Base-by-base conservation (phyloP, 495 filamentous ascomycete genomes). In the Daldinia decipiens region DNA sequence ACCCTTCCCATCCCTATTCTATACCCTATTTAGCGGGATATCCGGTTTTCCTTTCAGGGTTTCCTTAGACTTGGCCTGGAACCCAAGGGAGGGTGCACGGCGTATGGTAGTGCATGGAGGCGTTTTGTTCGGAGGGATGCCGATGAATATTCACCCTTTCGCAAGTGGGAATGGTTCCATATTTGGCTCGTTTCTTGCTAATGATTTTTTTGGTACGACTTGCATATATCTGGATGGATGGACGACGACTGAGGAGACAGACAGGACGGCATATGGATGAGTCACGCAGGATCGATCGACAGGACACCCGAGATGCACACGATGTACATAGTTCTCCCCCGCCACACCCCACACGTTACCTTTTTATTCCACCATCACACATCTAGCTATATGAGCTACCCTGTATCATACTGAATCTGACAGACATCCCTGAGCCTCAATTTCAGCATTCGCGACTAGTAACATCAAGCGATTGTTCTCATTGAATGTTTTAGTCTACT, bases 211-310 rank as follows among this genome's bases (percentile, higher is more conserved):
- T 61, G 64, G 64, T 51, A 72, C 51, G 64, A 72, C 60, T 68
- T 72, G 65, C 65, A 72, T 72, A 68, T 72, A 68, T 43, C 64
- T 60, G 69, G 59, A 67, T 72, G 70, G 70, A 72, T 55, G 59
- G 60, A 65, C 50, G 59, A 54, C 3, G 38, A 60, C n/a, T 17
- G 26, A 21, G 62, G 56, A 67, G 55, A 51, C 24, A 43, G n/a
- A 47, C 31, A 38, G 50, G 65, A 38, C 1, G 50, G 40, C 65
- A 59, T 55, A 53, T 34, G 70, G 60, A 72, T 62, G 64, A 65
- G 38, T 15, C 53, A 59, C 54, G 29, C 12, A 53, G 56, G 55
- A 54, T 64, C 55, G 47, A 47, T 27, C 27, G 62, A 55, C 38
- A 27, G 58, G 39, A 38, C 54, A 40, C 27, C 60, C 27, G 24